These are phyloP conservation scores for Fusarium odoratissimum DNA, from an alignment of 2,329 filamentous ascomycete species.

Conservation along the genomic window DNA sequence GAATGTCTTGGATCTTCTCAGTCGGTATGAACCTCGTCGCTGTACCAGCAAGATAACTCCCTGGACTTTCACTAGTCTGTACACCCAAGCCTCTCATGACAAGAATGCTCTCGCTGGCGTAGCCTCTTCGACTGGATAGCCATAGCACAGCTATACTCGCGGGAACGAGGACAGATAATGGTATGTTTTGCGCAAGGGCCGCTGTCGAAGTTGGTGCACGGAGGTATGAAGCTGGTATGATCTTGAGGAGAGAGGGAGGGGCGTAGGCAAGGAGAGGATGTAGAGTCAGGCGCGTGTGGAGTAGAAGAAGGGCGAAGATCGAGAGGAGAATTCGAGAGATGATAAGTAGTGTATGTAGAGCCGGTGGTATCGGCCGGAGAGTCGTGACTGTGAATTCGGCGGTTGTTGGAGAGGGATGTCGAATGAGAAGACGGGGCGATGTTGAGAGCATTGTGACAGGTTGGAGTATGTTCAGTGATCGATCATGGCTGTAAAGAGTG, in stretches of 20 bases:
- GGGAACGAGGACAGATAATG: constrained; percentile 56
- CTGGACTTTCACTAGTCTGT: constrained; percentile 77
- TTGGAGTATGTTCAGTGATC: neutral
- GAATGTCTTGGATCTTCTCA: constrained; percentile 89
- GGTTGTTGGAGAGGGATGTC: constrained; percentile 86
- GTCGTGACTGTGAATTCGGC: constrained; percentile 93
- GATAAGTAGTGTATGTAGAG: constrained; percentile 57
- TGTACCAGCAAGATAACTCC: constrained; percentile 67
- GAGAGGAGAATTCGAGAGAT: constrained; percentile 59
- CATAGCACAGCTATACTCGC: constrained; percentile 54
- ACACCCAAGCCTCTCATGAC: constrained; percentile 90
- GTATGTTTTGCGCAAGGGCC: constrained; percentile 50
- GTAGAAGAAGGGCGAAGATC: constrained; percentile 58
- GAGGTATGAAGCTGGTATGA: constrained; percentile 31
- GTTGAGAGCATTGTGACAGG: constrained; percentile 68
- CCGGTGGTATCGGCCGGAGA: constrained; percentile 65
- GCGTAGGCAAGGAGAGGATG: constrained; percentile 45
- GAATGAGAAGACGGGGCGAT: constrained; percentile 68
- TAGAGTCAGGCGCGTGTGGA: constrained; percentile 61
- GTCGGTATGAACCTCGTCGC: constrained; percentile 81
- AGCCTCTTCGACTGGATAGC: constrained; percentile 58
- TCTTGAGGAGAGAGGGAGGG: constrained; percentile 19
- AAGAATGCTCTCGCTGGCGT: constrained; percentile 83
- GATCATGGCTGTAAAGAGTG: neutral
- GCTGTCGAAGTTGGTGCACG: constrained; percentile 51